Base-by-base conservation (phyloP, 129 eudicot genomes). In the Centaurea solstitialis region DNA sequence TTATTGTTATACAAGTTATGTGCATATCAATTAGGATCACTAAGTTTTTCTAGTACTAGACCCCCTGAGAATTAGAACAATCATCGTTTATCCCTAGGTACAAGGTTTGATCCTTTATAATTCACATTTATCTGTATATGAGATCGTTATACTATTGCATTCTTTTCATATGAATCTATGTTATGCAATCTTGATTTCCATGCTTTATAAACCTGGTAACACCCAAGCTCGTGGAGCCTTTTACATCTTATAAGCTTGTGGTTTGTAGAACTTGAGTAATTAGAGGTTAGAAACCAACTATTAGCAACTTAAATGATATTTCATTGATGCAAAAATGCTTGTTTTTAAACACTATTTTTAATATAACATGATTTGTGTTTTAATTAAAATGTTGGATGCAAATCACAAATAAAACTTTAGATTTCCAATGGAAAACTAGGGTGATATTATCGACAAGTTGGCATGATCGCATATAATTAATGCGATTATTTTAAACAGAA, bases 61-160 rank as follows among this genome's bases (percentile, higher is more conserved):
- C 30, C 30, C 30, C 30, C 30, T 26, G 30, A 2, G 30, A 26
- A 26, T n/a, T n/a, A n/a, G n/a, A n/a, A 26, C 30, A 26, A 26
- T 26, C 30, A 2, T 26, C 30, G 1, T 26, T 2, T 26, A 2
- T 26, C 30, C 30, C 2, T 26, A 26, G 2, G 97, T 82, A 43
- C 87, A 87, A 82, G 93, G 93, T 82, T 87, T 90, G 86, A 76
- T 93, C 78, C 92, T 88, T 69, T 93, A 88, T 93, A 88, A 87
- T 72, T 72, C 39, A 20, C 50, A 50, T 68, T 37, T 8, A 37
- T 11, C 8, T 73, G 84, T 87, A 80, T 76, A 85, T 84, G 24
- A 40, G 18, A 38, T 17, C 64, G 8, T 66, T 66, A 21, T 41
- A 43, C 12, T 26, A 11, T 11, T 76, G 53, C 20, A 78, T 43